Evolutionary conservation across 495 filamentous ascomycete genomes (phyloP), one percentile per base, ranked within the genome.

Genomic region (Endocarpon pusillum): DNA sequence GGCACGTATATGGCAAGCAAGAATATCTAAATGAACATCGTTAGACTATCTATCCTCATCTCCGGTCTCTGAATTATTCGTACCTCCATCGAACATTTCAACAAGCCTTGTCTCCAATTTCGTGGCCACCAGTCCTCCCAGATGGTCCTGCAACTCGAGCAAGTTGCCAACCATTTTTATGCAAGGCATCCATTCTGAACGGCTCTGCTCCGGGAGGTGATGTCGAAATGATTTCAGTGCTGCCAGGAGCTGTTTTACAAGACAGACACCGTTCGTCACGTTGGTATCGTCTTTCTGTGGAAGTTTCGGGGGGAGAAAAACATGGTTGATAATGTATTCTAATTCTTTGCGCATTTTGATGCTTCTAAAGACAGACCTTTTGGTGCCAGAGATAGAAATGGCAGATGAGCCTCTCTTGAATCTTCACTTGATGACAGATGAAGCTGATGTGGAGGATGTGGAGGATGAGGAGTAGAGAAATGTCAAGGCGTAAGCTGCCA

Each of bases 261-360:
- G 21, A n/a, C n/a, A n/a, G n/a, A n/a, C n/a, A n/a, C 23, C 4
- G n/a, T 24, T 20, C 3, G 12, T 2, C 7, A 19, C 14, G 4
- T 40, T 24, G 34, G 35, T 37, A 25, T 67, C 55, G 15, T 52
- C 47, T 1, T 36, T 1, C 21, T 72, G 61, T 0, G 69, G 70
- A 0, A 70, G 37, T 19, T 61, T 49, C 0, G 63, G 64, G 0
- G 66, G 71, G 0, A 74, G 52, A 28, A 71, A 63, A 21, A 74
- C 49, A 41, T 76, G 67, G 31, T 69, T 44, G 42, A 70, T 48
- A 3, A 63, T 39, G 43, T 63, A 71, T 9, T 46, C 19, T 3
- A 54, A 25, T n/a, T n/a, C n/a, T n/a, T n/a, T n/a, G n/a, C n/a
- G n/a, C n/a, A n/a, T n/a, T n/a, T n/a, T n/a, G n/a, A n/a, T n/a